phyloP scores from a whole-genome alignment of 176 grass and related monocot species.

The Hordeum vulgare region DNA sequence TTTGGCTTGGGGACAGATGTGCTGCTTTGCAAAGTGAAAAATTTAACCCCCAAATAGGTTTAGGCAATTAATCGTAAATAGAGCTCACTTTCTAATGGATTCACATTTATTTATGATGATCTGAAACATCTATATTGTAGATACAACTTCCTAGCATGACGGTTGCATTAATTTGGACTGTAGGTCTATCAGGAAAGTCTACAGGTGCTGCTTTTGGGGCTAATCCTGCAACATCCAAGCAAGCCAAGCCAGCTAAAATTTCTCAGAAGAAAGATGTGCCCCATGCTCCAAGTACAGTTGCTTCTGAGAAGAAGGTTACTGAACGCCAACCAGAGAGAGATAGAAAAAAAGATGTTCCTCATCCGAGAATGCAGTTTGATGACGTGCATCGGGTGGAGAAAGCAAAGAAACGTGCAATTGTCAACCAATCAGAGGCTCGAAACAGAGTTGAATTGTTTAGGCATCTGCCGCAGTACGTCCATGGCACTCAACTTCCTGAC shows the following conservation, averaged over 20 bases:
- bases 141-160: neutral
- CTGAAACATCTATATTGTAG: neutral
- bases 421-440: conserved; percentile 78
- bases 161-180: neutral
- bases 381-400: conserved; percentile 76
- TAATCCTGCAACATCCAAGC: conserved; percentile 41
- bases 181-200: conserved; percentile 32
- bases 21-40: neutral
- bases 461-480: conserved; percentile 84
- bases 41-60: neutral
- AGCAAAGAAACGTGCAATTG: conserved; percentile 79
- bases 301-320: conserved; percentile 66
- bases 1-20: neutral
- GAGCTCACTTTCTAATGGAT: neutral
- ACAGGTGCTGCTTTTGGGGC: conserved; percentile 24
- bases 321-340: conserved; percentile 63
- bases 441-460: conserved; percentile 89
- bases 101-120: neutral
- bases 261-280: conserved; percentile 68
- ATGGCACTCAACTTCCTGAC: conserved; percentile 93
- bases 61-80: neutral
- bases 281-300: conserved; percentile 35
- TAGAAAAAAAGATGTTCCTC: conserved; percentile 84
- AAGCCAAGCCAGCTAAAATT: conserved; percentile 50
- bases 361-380: conserved; percentile 97